Base-by-base conservation (phyloP, 2,329 filamentous ascomycete genomes). In the Nemania serpens region DNA sequence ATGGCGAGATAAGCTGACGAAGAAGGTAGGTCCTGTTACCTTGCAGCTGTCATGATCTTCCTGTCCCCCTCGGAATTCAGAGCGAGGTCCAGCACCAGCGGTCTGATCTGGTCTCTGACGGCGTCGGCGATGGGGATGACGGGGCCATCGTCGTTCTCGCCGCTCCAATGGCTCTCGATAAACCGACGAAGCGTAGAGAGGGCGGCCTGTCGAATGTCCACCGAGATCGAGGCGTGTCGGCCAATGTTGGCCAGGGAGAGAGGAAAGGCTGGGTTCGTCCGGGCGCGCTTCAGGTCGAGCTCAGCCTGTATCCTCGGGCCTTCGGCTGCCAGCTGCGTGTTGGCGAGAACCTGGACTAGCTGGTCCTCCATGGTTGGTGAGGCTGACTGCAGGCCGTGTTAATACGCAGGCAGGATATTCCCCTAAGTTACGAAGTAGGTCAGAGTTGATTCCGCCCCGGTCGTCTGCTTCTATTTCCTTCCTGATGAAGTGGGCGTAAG, bases 21-120 rank as follows among this genome's bases (percentile, higher is more conserved):
- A 37, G 33, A 34, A 15, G 10, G n/a, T 29, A 29, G 25, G 25
- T 29, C 15, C 11, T 87, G 68, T 88, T 88, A 91, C 81, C 93
- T 96, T 53, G 94, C 91, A n/a, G 90, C 88, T 58, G 88, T 85
- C 80, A 95, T 95, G 73, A 97, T 88, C 78, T 91, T 97, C 69
- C 92, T 86, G 72, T 97, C 91, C 33, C 87, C 85, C 59, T 90
- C 88, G 43, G 83, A 80, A 61, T 85, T 90, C 50, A 93, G 83
- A 20, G 90, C 90, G 58, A 98, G 82, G 64, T 92, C 87, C 53
- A 99, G 83, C 66, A 98, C 79, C 59, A 85, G 82, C 64, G 86
- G 84, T 69, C 92, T 88, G 65, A 98, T 81, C 71, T 89, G 84
- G 37, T 83, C 81, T 75, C 96, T 95, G 66, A 87, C 86, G 48